Evolutionary conservation across 2,329 filamentous ascomycete genomes (phyloP).

Genomic region (Exophiala sp.): DNA sequence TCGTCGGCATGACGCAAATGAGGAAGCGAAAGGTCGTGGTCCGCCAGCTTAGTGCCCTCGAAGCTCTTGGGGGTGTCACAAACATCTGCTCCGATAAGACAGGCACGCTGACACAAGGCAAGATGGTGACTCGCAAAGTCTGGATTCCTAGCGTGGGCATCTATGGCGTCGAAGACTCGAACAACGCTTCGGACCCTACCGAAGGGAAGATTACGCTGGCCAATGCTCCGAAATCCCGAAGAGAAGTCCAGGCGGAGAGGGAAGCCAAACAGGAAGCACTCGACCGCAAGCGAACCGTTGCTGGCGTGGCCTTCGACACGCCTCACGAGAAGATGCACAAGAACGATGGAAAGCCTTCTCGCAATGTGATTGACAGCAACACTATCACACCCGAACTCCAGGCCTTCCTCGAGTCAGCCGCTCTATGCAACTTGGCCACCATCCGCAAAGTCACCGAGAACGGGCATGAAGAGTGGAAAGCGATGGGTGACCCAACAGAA

Average conservation of each 20-base stretch:
- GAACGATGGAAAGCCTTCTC: conserved; percentile 30
- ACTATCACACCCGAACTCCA: conserved; percentile 45
- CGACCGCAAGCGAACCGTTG: conserved; percentile 59
- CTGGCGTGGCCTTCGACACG: conserved; percentile 61
- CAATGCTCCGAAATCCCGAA: conserved; percentile 31
- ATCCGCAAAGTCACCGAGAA: conserved; percentile 44
- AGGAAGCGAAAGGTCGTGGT: conserved; percentile 53
- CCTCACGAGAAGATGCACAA: conserved; percentile 47
- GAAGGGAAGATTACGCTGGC: conserved; percentile 45
- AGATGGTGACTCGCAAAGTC: conserved; percentile 59
- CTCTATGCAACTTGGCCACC: conserved; percentile 54
- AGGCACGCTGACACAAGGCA: conserved; percentile 53
- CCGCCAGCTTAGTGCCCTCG: conserved; percentile 52
- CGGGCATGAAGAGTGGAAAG: conserved; percentile 48
- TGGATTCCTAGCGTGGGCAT: conserved; percentile 55
- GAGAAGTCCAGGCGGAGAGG: conserved; percentile 32
- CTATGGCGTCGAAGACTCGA: conserved; percentile 51
- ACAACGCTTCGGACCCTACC: conserved; percentile 55
- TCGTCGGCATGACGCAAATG: conserved; percentile 55
- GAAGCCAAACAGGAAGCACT: conserved; percentile 45
- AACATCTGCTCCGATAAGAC: conserved; percentile 59
- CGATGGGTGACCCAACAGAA: conserved; percentile 63
- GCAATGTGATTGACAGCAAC: conserved; percentile 21
- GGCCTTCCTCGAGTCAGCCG: conserved; percentile 52
- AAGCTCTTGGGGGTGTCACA: conserved; percentile 56